phyloP scores from a whole-genome alignment of 129 eudicot species.

The Flaveria robusta region DNA sequence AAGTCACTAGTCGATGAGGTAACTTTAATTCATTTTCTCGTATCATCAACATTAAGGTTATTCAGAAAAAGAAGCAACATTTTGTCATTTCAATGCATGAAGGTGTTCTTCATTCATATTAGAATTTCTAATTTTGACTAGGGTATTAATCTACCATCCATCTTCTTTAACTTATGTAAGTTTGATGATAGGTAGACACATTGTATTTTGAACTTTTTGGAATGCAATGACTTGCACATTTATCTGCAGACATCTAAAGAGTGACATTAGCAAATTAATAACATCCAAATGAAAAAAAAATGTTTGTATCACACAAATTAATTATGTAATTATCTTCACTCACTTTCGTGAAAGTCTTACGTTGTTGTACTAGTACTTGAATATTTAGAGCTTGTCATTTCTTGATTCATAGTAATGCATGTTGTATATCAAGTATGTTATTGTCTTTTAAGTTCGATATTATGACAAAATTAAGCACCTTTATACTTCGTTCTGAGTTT shows the following conservation, averaged over 20 bases:
- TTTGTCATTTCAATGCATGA: conserved; percentile 16
- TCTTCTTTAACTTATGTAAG: background rate
- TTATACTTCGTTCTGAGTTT: background rate
- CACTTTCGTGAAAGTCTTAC: background rate
- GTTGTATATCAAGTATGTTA: background rate
- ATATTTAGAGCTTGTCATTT: background rate
- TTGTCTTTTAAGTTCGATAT: background rate
- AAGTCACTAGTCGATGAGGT: conserved; percentile 95
- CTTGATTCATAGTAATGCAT: background rate
- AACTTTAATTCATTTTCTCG: conserved; percentile 18
- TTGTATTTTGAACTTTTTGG: background rate
- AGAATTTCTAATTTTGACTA: background rate
- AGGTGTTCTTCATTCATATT: background rate
- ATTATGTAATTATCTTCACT: background rate
- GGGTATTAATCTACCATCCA: background rate
- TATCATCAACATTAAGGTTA: background rate
- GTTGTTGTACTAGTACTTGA: background rate
- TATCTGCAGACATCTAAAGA: background rate
- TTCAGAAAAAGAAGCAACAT: conserved; percentile 8
- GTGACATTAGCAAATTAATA: conserved; percentile 9
- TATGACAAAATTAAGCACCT: background rate
- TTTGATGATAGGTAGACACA: conserved; percentile 9
- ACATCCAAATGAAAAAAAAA: background rate
- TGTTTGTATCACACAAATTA: background rate
- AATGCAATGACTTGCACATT: background rate